These are phyloP conservation scores for Aphanocladium album DNA, from an alignment of 2,329 filamentous ascomycete species.

Conservation along the genomic window DNA sequence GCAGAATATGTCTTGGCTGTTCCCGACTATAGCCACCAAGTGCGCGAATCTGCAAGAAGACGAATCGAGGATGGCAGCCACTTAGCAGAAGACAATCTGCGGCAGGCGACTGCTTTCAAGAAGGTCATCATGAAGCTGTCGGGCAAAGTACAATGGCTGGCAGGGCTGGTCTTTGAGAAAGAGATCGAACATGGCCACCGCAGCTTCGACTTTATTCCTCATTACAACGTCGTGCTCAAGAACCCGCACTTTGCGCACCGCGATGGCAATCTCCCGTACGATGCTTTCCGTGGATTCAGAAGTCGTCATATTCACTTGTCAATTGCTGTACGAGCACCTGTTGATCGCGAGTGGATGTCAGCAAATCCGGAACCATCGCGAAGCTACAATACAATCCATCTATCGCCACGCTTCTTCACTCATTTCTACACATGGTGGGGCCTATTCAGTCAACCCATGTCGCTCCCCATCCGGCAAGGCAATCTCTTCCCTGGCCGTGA, in stretches of 20 bases:
- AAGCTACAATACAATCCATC: conserved; percentile 94
- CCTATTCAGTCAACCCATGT: conserved; percentile 91
- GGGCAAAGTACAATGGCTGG: conserved; percentile 88
- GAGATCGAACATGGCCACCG: conserved; percentile 67
- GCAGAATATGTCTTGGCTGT: conserved; percentile 92
- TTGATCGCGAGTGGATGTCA: conserved; percentile 79
- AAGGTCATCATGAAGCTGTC: conserved; percentile 99
- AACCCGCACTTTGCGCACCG: conserved; percentile 69
- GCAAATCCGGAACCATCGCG: conserved; percentile 69
- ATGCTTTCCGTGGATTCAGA: conserved; percentile 94
- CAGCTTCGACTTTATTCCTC: conserved; percentile 83
- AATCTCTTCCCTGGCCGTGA: conserved; percentile 85
- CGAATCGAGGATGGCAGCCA: conserved; percentile 54
- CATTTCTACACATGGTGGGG: conserved; percentile 99
- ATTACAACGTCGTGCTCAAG: conserved; percentile 86
- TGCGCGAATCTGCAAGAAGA: conserved; percentile 56
- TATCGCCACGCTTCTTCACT: conserved; percentile 93
- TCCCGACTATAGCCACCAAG: conserved; percentile 87
- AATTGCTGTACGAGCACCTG: conserved; percentile 80
- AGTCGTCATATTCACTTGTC: conserved; percentile 97
- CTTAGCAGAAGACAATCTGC: conserved; percentile 58
- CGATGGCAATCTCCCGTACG: conserved; percentile 58
- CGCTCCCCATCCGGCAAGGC: conserved; percentile 88
- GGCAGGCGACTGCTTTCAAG: conserved; percentile 81
- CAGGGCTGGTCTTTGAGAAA: conserved; percentile 87